Evolutionary conservation across 139 green algal genomes (phyloP), one percentile per base, ranked within the genome.

Genomic region (Microglena sp.): DNA sequence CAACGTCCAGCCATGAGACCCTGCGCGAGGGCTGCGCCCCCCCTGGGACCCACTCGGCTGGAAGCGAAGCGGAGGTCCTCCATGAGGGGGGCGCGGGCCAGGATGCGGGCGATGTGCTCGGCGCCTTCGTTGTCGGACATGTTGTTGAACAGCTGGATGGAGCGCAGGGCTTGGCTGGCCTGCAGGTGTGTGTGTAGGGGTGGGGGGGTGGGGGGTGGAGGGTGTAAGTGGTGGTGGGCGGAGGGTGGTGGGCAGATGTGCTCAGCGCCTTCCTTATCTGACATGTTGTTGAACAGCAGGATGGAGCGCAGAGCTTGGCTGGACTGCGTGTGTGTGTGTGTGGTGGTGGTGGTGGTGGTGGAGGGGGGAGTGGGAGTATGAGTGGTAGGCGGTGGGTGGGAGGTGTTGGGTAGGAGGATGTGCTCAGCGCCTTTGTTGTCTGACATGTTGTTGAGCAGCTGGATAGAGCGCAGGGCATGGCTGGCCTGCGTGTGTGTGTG

Each of bases 211-310:
- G n/a, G n/a, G n/a, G n/a, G n/a, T n/a, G n/a, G n/a, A n/a, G n/a
- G n/a, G n/a, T n/a, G n/a, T n/a, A n/a, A n/a, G n/a, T n/a, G n/a
- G n/a, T n/a, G n/a, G n/a, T n/a, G n/a, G n/a, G n/a, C n/a, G n/a
- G n/a, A n/a, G n/a, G n/a, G n/a, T n/a, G n/a, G n/a, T n/a, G n/a
- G n/a, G n/a, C n/a, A n/a, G 28, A 94, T 84, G 73, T 77, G 50
- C 15, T 57, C 40, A 0, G 86, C 87, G 11, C 87, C 87, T 69
- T 88, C 82, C 60, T 94, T 77, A n/a, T 80, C 89, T 36, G 66
- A 92, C 90, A 96, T 97, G 83, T 98, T 98, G 84, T 98, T 98
- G 81, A 85, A 90, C 22, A 98, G 78, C 68, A 92, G 62, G 61
- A 21, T 94, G 82, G 36, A 32, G 36, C 40, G 28, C 8, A 30